Conservation (phyloP, 192 early-diverging fungal genomes). For the Entomortierella parvispora region DNA sequence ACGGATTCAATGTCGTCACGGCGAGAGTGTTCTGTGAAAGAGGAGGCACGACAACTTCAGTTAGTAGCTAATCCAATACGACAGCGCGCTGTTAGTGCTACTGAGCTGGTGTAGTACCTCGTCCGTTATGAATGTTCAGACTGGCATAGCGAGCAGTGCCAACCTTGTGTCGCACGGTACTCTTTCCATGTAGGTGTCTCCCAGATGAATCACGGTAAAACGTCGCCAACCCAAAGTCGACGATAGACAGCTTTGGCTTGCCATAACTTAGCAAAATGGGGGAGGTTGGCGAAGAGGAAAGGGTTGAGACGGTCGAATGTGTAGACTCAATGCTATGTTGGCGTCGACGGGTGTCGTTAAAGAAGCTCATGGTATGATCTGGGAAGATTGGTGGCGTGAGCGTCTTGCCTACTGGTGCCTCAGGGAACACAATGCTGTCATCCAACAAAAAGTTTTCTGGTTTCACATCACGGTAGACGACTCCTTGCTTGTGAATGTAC, state of each 20-base stretch:
- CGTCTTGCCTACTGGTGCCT: constrained; percentile 17
- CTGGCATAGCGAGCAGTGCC: constrained; percentile 90
- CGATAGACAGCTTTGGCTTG: constrained; percentile 69
- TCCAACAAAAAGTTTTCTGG: constrained; percentile 73
- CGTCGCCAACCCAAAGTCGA: constrained; percentile 66
- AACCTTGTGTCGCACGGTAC: constrained; percentile 56
- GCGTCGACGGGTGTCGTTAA: constrained; percentile 28
- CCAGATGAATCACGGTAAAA: constrained; percentile 56
- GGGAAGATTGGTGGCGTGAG: constrained; percentile 28
- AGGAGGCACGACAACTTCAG: too few species aligned
- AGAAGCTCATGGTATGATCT: constrained; percentile 35
- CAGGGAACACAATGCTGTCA: constrained; percentile 39
- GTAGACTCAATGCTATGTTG: constrained; percentile 19
- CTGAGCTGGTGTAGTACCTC: too few species aligned
- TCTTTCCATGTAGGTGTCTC: constrained; percentile 54
- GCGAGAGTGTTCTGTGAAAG: constrained; percentile 73
- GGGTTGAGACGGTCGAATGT: neutral
- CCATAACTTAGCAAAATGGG: constrained; percentile 21
- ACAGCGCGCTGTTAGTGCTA: too few species aligned
- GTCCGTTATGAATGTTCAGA: constrained; percentile 85
- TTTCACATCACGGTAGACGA: constrained; percentile 73
- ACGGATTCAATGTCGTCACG: constrained; percentile 88
- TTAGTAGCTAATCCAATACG: too few species aligned
- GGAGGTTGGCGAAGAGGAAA: constrained; percentile 29
- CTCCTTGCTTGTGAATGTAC: constrained; percentile 64